Evolutionary conservation across 1,284 basidiomycete species (phyloP).

Genomic region (Sanghuangporus baumii): DNA sequence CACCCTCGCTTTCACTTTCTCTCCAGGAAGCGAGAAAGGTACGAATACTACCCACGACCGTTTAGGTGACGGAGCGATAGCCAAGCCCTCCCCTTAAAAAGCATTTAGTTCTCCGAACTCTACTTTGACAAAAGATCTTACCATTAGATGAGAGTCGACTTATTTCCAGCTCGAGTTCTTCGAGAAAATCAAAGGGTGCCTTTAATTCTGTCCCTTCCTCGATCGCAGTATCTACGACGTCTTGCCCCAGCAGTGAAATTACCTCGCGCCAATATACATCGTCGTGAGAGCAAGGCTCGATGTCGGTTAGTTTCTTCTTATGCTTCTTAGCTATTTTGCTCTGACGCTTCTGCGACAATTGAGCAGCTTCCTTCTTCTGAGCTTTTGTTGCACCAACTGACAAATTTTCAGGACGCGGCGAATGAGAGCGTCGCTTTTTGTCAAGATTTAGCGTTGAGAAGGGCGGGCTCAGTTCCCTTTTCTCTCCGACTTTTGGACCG

Average conservation of each 20-base stretch:
- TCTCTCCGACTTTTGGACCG: conserved; percentile 9
- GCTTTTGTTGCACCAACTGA: not conserved
- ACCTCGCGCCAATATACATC: conserved; percentile 78
- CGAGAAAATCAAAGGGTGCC: conserved; percentile 52
- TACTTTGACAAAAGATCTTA: conserved; percentile 26
- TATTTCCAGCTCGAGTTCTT: conserved; percentile 66
- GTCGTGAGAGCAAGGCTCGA: conserved; percentile 64
- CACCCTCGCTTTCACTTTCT: conserved; percentile 67
- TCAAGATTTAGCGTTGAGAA: not conserved
- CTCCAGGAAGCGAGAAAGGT: conserved; percentile 80
- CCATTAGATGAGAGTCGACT: conserved; percentile 61
- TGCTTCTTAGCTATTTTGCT: conserved; percentile 18
- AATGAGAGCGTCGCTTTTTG: conserved; percentile 13
- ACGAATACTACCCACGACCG: conserved; percentile 75
- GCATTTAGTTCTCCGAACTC: not conserved
- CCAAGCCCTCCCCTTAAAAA: conserved; percentile 65
- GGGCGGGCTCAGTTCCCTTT: conserved; percentile 12
- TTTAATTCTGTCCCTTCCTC: conserved; percentile 48
- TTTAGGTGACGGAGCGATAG: conserved; percentile 40
- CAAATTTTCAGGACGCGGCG: not conserved
- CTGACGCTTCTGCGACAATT: conserved; percentile 2
- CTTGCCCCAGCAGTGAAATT: conserved; percentile 57
- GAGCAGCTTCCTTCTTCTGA: not conserved
- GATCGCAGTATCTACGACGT: conserved; percentile 46
- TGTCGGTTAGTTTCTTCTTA: conserved; percentile 28